Percentiles rank a stretch among this genome's conserved stretches.
These are phyloP conservation scores for Thermomyces lanuginosus DNA, from an alignment of 2,329 filamentous ascomycete species.

Conservation along the genomic window DNA sequence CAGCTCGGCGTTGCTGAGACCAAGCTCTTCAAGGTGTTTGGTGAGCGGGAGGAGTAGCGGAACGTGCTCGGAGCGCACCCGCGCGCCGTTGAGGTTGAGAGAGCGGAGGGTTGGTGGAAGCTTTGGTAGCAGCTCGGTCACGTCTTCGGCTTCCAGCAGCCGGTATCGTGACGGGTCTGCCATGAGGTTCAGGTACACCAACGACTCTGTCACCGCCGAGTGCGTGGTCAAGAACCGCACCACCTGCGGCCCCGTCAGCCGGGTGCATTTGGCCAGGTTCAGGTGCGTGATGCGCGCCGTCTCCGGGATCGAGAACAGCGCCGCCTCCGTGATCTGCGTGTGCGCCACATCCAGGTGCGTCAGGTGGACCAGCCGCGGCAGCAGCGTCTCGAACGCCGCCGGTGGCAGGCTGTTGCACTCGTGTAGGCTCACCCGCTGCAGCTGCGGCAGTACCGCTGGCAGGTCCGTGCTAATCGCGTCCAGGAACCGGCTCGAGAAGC, in stretches of 20 bases:
- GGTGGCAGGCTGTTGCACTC: conserved; percentile 58
- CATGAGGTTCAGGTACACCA: conserved; percentile 58
- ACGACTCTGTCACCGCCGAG: conserved; percentile 45
- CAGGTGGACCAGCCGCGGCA: conserved; percentile 52
- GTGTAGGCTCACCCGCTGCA: conserved; percentile 58
- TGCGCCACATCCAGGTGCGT: conserved; percentile 70
- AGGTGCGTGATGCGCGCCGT: conserved; percentile 60
- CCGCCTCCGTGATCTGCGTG: conserved; percentile 56
- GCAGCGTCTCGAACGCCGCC: conserved; percentile 48
- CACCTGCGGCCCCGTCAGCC: conserved; percentile 48
- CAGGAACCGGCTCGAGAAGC: conserved; percentile 51
- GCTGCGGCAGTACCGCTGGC: conserved; percentile 38
- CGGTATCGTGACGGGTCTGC: conserved; percentile 58
- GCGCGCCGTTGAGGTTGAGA: conserved; percentile 59
- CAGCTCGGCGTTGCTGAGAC: conserved; percentile 50
- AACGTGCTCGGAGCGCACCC: conserved; percentile 50
- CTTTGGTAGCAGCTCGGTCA: conserved; percentile 47
- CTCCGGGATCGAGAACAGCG: conserved; percentile 52
- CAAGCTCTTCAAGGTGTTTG: conserved; percentile 60
- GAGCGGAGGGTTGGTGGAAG: conserved; percentile 54
- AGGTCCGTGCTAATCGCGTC: conserved; percentile 31
- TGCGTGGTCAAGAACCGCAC: conserved; percentile 56
- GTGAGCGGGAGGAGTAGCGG: conserved; percentile 47
- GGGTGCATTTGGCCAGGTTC: conserved; percentile 60
- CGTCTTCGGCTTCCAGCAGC: conserved; percentile 48